These are phyloP conservation scores for Aspergillus tubingensis DNA, from an alignment of 2,329 filamentous ascomycete species.

Conservation along the genomic window DNA sequence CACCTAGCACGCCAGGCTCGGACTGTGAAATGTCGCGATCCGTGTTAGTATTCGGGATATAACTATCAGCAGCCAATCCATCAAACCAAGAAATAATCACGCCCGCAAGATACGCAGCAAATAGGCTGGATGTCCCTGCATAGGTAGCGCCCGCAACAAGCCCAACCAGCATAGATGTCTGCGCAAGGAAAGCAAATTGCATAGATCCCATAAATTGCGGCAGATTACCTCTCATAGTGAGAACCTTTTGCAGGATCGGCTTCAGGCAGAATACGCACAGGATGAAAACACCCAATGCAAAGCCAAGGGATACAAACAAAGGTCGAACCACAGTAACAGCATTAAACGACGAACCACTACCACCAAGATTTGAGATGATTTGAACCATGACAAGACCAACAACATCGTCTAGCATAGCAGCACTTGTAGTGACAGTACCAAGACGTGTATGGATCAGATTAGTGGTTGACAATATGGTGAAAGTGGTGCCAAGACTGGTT, in stretches of 20 bases:
- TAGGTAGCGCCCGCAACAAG: constrained; percentile 54
- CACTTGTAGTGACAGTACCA: constrained; percentile 66
- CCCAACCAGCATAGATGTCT: constrained; percentile 49
- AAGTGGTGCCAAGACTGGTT: constrained; percentile 72
- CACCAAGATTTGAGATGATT: constrained; percentile 59
- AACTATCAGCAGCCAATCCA: constrained; percentile 10
- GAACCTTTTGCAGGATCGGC: constrained; percentile 13
- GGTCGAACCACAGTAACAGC: not conserved
- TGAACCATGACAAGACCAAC: constrained; percentile 77
- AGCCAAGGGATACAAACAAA: not conserved
- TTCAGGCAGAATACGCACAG: constrained; percentile 26
- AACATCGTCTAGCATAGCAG: constrained; percentile 82
- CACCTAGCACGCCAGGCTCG: no score
- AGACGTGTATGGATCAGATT: constrained; percentile 56
- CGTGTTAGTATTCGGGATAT: not conserved
- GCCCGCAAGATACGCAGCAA: constrained; percentile 61
- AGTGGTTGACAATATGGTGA: constrained; percentile 65
- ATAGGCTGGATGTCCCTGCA: constrained; percentile 58
- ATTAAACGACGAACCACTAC: not conserved
- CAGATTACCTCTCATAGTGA: constrained; percentile 7
- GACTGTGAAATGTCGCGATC: no score
- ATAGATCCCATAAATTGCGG: constrained; percentile 12
- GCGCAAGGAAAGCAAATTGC: constrained; percentile 41
- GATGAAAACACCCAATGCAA: constrained; percentile 29
- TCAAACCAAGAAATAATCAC: constrained; percentile 55